Conservation (phyloP, 306 rosid species). For the Fragaria ananassa region DNA sequence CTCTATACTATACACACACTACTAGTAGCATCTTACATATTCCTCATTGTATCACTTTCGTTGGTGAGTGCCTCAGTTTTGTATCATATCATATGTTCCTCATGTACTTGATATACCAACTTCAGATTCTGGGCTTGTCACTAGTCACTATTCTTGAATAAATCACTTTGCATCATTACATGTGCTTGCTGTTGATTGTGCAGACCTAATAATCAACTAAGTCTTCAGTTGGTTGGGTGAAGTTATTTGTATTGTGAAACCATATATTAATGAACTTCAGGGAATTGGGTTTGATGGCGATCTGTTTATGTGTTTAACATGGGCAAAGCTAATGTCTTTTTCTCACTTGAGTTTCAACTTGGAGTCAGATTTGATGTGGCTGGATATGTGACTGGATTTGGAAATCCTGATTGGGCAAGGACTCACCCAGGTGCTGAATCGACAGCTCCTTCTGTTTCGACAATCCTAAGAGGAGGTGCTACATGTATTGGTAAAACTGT, state of each 20-base stretch:
- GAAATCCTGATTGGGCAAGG: constrained; percentile 90
- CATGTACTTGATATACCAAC: too few species aligned
- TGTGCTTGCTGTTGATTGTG: not conserved
- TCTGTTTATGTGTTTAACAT: not conserved
- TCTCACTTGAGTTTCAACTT: not conserved
- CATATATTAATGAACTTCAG: not conserved
- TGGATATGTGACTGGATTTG: constrained; percentile 75
- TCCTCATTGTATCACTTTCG: not conserved
- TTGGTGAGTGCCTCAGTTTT: not conserved
- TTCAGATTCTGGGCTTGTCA: not conserved
- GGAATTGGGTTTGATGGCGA: not conserved
- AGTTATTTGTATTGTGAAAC: not conserved
- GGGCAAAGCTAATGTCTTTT: not conserved
- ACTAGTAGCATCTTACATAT: not conserved
- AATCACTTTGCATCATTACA: not conserved
- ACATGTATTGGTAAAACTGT: constrained; percentile 77
- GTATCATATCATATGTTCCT: not conserved
- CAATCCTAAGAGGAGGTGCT: constrained; percentile 71
- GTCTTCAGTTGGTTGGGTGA: not conserved
- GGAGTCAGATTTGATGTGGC: constrained; percentile 72
- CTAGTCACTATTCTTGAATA: not conserved
- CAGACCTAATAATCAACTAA: not conserved
- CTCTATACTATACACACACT: not conserved
- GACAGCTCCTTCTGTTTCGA: constrained; percentile 65
- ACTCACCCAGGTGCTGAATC: constrained; percentile 74